phyloP scores from a whole-genome alignment of 2,329 filamentous ascomycete genomes.

The Septoria linicola region DNA sequence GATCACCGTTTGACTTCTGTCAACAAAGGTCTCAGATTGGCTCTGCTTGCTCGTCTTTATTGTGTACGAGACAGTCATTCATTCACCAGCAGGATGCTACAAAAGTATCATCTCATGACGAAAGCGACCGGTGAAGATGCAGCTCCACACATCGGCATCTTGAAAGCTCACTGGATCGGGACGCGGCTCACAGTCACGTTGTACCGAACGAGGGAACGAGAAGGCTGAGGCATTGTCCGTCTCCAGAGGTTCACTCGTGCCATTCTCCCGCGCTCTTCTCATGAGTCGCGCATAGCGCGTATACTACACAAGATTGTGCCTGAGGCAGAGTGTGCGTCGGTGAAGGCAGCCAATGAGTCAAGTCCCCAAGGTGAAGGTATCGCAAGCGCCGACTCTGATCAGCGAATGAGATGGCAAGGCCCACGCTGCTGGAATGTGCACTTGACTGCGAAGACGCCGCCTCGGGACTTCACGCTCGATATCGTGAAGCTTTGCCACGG shows the following conservation, averaged over 20 bases:
- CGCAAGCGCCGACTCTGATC: conserved; percentile 15
- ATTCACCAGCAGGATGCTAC: conserved; percentile 1
- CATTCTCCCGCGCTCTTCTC: conserved; percentile 21
- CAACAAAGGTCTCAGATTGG: neutral
- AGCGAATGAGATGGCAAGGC: conserved; percentile 23
- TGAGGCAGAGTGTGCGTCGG: conserved; percentile 6
- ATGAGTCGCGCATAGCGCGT: conserved; percentile 16
- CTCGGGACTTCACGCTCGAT: conserved; percentile 45
- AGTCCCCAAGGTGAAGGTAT: conserved; percentile 1
- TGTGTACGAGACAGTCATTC: neutral
- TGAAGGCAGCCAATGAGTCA: conserved; percentile 6
- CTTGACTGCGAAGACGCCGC: conserved; percentile 24
- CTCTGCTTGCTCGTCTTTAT: neutral
- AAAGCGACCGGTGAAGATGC: conserved; percentile 9
- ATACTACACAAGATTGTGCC: conserved; percentile 1
- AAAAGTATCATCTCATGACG: neutral
- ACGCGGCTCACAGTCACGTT: conserved; percentile 13
- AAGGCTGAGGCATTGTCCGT: conserved; percentile 8
- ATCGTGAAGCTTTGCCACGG: conserved; percentile 53
- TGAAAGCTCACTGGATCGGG: conserved; percentile 10
- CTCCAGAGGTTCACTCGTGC: neutral
- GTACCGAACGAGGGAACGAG: conserved; percentile 9
- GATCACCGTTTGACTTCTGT: neutral
- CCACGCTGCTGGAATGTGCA: conserved; percentile 19
- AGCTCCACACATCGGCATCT: conserved; percentile 11